Evolutionary conservation across 2,329 filamentous ascomycete species (phyloP).

Genomic region (Trichoderma brevicompactum): DNA sequence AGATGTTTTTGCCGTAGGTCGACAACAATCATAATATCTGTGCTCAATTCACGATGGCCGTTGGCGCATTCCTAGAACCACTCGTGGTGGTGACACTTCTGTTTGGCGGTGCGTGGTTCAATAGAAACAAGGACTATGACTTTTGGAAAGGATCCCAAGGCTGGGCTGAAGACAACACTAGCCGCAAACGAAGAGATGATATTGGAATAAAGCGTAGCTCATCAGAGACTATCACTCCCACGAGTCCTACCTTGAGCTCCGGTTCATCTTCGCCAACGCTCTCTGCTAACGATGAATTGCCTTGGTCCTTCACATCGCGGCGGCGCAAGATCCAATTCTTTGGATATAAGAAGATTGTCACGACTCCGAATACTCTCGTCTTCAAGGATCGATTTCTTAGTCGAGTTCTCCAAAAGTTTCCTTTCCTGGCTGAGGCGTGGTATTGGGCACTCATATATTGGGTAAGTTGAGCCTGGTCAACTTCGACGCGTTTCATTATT

Average conservation of each 20-base stretch:
- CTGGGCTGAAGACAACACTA: constrained; percentile 31
- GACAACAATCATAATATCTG: constrained; percentile 25
- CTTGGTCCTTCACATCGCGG: constrained; percentile 34
- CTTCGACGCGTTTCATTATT: background rate
- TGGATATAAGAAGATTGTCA: constrained; percentile 39
- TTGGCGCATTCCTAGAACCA: constrained; percentile 49
- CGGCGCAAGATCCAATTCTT: constrained; percentile 43
- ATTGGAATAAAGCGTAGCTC: constrained; percentile 34
- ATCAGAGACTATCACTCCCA: constrained; percentile 34
- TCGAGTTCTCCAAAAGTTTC: constrained; percentile 66
- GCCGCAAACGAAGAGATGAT: constrained; percentile 41
- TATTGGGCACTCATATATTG: constrained; percentile 80
- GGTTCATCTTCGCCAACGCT: constrained; percentile 37
- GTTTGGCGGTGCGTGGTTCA: constrained; percentile 51
- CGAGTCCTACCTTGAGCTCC: constrained; percentile 34
- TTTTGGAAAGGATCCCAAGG: constrained; percentile 35
- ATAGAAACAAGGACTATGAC: constrained; percentile 47
- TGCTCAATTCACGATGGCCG: constrained; percentile 40
- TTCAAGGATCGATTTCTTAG: constrained; percentile 42
- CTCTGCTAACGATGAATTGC: constrained; percentile 36
- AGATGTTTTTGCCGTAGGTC: constrained; percentile 22
- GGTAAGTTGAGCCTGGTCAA: constrained; percentile 53
- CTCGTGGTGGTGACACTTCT: constrained; percentile 49
- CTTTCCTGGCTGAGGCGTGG: constrained; percentile 75
- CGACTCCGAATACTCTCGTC: constrained; percentile 41